Evolutionary conservation across 2,329 filamentous ascomycete species (phyloP).

Genomic region (Paramyrothecium roridum): DNA sequence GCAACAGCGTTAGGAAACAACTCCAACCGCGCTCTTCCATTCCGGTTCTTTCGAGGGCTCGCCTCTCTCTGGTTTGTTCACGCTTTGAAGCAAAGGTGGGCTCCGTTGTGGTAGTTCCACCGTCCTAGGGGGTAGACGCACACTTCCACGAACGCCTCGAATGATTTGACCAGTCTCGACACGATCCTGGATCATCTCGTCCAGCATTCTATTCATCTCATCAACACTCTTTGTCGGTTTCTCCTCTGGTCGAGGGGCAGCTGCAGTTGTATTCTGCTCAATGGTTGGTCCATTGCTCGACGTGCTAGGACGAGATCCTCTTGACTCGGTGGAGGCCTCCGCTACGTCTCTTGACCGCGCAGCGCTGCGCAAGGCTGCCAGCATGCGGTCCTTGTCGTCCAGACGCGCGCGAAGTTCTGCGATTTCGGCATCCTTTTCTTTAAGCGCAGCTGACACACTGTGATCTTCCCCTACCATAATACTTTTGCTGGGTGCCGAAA

Average conservation of each 20-base stretch:
- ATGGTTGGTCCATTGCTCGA: not conserved
- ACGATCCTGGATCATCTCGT: constrained; percentile 93
- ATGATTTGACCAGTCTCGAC: constrained; percentile 74
- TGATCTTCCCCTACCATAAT: constrained; percentile 77
- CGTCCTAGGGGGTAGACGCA: constrained; percentile 46
- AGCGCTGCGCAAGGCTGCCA: constrained; percentile 79
- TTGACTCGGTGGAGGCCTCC: constrained; percentile 43
- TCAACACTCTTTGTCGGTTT: constrained; percentile 70
- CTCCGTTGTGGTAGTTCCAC: constrained; percentile 38
- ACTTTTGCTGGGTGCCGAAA: constrained; percentile 57
- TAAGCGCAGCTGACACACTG: constrained; percentile 67
- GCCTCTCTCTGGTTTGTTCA: constrained; percentile 10
- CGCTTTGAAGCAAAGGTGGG: constrained; percentile 16
- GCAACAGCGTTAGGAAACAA: constrained; percentile 2
- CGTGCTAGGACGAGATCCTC: constrained; percentile 7
- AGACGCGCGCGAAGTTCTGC: constrained; percentile 82
- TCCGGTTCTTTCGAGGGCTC: constrained; percentile 10
- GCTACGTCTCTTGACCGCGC: constrained; percentile 82
- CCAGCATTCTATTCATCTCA: constrained; percentile 89
- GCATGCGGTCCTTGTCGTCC: constrained; percentile 94
- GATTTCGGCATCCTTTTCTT: constrained; percentile 91
- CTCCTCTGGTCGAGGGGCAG: constrained; percentile 27
- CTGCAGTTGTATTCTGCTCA: constrained; percentile 17
- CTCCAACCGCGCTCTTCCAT: not conserved
- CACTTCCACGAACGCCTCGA: constrained; percentile 63